phyloP scores from a whole-genome alignment of 2,329 filamentous ascomycete species.

The Pseudodiploospora longispora region DNA sequence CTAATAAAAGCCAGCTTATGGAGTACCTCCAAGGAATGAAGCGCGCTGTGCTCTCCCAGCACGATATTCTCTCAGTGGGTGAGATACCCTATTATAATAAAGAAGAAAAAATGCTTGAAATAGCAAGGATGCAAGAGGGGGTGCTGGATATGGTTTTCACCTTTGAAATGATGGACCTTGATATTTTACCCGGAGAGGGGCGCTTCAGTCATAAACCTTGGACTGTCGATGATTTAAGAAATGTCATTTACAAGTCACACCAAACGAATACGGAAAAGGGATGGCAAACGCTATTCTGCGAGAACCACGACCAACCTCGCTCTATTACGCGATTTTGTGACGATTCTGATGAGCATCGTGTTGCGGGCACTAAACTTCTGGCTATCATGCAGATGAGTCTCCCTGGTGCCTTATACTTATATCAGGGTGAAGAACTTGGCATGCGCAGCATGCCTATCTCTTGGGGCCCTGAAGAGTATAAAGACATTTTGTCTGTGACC shows the following conservation, averaged over 20 bases:
- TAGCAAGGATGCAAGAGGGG: too few species aligned
- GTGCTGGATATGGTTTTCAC: slow-evolving; percentile 19
- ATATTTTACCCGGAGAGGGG: slow-evolving; percentile 45
- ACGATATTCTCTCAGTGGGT: slow-evolving; percentile 45
- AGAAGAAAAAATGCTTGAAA: too few species aligned
- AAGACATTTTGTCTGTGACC: slow-evolving; percentile 44
- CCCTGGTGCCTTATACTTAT: slow-evolving; percentile 48
- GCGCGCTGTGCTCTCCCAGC: slow-evolving; percentile 34
- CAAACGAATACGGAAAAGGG: too few species aligned
- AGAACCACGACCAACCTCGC: slow-evolving; percentile 57
- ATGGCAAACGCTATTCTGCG: slow-evolving; percentile 53
- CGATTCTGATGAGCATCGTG: slow-evolving; percentile 33
- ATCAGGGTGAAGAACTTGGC: slow-evolving; percentile 54
- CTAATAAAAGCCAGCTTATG: slow-evolving; percentile 49
- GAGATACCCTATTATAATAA: slow-evolving; percentile 25
- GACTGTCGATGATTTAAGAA: slow-evolving; percentile 43
- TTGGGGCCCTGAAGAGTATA: slow-evolving; percentile 46
- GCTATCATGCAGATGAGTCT: slow-evolving; percentile 41
- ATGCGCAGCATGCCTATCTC: slow-evolving; percentile 47
- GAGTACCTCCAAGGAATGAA: slow-evolving; percentile 20
- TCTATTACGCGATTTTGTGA: slow-evolving; percentile 47
- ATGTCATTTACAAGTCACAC: slow-evolving; percentile 38
- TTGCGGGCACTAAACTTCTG: slow-evolving; percentile 42
- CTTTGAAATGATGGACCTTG: background rate
- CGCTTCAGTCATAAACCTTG: slow-evolving; percentile 32